phyloP scores from a whole-genome alignment of 2,329 filamentous ascomycete genomes.

The Didymella pomorum region DNA sequence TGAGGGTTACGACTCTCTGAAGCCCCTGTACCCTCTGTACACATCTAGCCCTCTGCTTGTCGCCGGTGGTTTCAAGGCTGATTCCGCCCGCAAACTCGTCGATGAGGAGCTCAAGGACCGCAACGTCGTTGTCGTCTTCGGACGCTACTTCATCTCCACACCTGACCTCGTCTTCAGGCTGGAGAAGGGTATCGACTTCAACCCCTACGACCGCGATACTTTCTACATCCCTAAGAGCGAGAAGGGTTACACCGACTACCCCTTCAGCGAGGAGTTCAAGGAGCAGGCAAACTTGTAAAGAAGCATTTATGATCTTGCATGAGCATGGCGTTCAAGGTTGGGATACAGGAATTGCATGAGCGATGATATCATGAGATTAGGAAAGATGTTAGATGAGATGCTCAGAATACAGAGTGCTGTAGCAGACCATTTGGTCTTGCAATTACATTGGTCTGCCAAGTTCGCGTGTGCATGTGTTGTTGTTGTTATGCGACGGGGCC shows the following conservation, averaged over 20 bases:
- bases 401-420: not conserved
- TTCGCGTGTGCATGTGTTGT: not conserved
- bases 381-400: not conserved
- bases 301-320: not conserved
- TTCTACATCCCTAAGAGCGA: conserved; percentile 54
- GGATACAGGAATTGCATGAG: conserved; percentile 1
- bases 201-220: conserved; percentile 55
- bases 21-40: conserved; percentile 38
- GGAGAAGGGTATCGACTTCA: conserved; percentile 54
- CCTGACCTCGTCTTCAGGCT: conserved; percentile 60
- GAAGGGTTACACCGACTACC: conserved; percentile 54
- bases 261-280: conserved; percentile 32
- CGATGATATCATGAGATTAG: not conserved
- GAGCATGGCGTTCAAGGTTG: conserved; percentile 12
- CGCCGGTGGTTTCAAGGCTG: conserved; percentile 54
- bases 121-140: conserved; percentile 58
- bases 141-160: conserved; percentile 59
- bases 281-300: conserved; percentile 8
- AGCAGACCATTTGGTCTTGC: not conserved
- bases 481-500: not conserved
- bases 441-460: not conserved
- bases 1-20: conserved; percentile 31
- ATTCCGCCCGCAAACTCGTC: conserved; percentile 48
- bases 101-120: conserved; percentile 54
- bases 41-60: conserved; percentile 46